A percentile compares a stretch with the other conserved stretches of the same genome.
These are phyloP conservation scores for Cytospora leucostoma DNA, from an alignment of 2,329 filamentous ascomycete genomes.

Conservation along the genomic window DNA sequence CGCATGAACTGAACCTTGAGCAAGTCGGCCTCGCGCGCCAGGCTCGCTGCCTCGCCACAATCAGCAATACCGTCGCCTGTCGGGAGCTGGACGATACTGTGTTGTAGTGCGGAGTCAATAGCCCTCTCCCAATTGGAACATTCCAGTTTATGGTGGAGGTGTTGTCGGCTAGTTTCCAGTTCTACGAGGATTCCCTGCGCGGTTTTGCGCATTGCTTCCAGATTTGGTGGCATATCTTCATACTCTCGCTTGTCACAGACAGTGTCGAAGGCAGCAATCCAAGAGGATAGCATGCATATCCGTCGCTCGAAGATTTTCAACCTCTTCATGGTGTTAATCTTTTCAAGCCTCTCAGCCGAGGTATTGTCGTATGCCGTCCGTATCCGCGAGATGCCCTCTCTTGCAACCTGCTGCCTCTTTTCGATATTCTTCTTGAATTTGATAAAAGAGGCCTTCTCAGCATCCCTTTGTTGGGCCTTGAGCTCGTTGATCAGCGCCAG, in stretches of 20 bases:
- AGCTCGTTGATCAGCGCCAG: constrained; percentile 96
- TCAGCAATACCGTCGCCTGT: constrained; percentile 67
- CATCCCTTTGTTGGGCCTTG: constrained; percentile 88
- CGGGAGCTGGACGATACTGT: constrained; percentile 77
- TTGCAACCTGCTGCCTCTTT: constrained; percentile 74
- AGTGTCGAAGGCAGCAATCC: constrained; percentile 88
- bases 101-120: constrained; percentile 84
- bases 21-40: constrained; percentile 82
- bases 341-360: constrained; percentile 74
- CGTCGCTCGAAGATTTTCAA: constrained; percentile 80
- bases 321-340: constrained; percentile 77
- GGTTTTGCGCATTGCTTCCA: constrained; percentile 79
- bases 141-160: constrained; percentile 81
- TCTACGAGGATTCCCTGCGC: constrained; percentile 87
- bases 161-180: constrained; percentile 84
- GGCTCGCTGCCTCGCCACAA: constrained; percentile 66
- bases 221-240: constrained; percentile 68
- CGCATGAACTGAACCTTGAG: constrained; percentile 80
- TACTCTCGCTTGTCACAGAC: constrained; percentile 73
- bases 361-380: constrained; percentile 84
- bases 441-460: constrained; percentile 75
- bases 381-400: constrained; percentile 79
- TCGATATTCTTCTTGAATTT: constrained; percentile 92
- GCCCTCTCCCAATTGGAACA: constrained; percentile 84
- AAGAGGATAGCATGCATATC: constrained; percentile 82